Percentiles rank a stretch among this genome's conserved stretches.
phyloP scores from a whole-genome alignment of 2,329 filamentous ascomycete species.

The Ascochyta koolunga region DNA sequence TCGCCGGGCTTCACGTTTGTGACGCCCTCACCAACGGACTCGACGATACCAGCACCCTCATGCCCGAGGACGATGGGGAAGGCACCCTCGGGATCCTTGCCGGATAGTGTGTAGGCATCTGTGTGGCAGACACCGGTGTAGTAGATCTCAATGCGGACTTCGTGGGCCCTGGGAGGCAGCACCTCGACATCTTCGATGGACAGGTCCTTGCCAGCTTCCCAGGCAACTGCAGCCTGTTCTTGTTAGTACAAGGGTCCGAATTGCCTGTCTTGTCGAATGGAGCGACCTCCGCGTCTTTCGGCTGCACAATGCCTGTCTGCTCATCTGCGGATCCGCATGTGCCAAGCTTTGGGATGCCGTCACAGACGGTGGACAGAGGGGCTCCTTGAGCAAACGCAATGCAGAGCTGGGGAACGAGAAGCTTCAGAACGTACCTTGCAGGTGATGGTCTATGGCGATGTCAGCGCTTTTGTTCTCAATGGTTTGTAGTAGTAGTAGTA shows the following conservation, averaged over 20 bases:
- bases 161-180: slow-evolving; percentile 82
- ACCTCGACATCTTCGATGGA: slow-evolving; percentile 93
- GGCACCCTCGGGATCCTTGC: slow-evolving; percentile 88
- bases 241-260: slow-evolving; percentile 23
- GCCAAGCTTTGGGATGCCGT: slow-evolving; percentile 19
- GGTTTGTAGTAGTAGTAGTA: slow-evolving; percentile 1
- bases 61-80: slow-evolving; percentile 53
- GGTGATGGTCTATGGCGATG: slow-evolving; percentile 74
- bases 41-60: slow-evolving; percentile 52
- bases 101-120: slow-evolving; percentile 69
- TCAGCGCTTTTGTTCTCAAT: slow-evolving; percentile 6
- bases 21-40: slow-evolving; percentile 82
- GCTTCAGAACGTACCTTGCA: slow-evolving; percentile 65
- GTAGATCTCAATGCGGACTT: slow-evolving; percentile 96
- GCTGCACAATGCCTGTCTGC: slow-evolving; percentile 9
- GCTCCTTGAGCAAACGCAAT: slow-evolving; percentile 36
- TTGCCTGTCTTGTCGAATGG: not conserved
- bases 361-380: slow-evolving; percentile 14
- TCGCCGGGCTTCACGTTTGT: slow-evolving; percentile 93
- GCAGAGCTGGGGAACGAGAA: slow-evolving; percentile 68
- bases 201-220: slow-evolving; percentile 92
- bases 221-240: slow-evolving; percentile 83
- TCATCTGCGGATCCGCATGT: slow-evolving; percentile 39
- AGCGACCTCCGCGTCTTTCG: slow-evolving; percentile 3
- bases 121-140: slow-evolving; percentile 99